Evolutionary conservation across 306 rosid genomes (phyloP), one percentile per base, ranked within the genome.

Genomic region (Aeschynomene evenia): DNA sequence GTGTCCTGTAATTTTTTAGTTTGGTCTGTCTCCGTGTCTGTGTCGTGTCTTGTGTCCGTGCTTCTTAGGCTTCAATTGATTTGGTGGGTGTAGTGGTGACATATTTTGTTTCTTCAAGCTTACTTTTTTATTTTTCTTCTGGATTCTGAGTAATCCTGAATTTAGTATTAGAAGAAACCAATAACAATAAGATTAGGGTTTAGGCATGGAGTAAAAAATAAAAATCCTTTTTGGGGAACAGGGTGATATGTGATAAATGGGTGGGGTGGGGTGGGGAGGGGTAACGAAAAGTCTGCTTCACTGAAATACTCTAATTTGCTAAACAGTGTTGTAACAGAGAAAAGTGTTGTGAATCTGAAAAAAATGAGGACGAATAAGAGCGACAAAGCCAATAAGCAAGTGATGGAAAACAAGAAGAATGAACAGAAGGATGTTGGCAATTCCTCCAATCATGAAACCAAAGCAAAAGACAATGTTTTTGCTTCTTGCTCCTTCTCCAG

Each of bases 401-500:
- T 48, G 11, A 33, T 64, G 63, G 59, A 61, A 31, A 64, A 29
- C 12, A 64, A 70, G 62, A 78, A 72, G 54, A 73, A 26, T 21
- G 70, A 56, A 16, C 62, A 29, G 62, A 67, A 53, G 14, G 61
- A 19, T 10, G 24, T 23, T 28, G 56, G 46, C 18, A 19, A 22
- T 49, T 70, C 46, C 33, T 24, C 28, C 24, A 58, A 43, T 46
- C 26, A 37, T 37, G 65, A 13, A 33, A 31, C 14, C 7, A 23
- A 15, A 14, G 71, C 40, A 50, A 63, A 31, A 18, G 77, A 68
- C 9, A 33, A 31, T 14, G 61, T 94, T 56, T 94, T 94, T 71
- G 83, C 98, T 19, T 80, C 95, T 14, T 90, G 91, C 52, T 80
- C 95, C 40, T 94, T 94, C 80, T 72, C 97, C 9, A 86, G 89